Evolutionary conservation across 176 grass and related monocot genomes (phyloP), one percentile per base, ranked within the genome.

Genomic region (Thinopyrum elongatum): DNA sequence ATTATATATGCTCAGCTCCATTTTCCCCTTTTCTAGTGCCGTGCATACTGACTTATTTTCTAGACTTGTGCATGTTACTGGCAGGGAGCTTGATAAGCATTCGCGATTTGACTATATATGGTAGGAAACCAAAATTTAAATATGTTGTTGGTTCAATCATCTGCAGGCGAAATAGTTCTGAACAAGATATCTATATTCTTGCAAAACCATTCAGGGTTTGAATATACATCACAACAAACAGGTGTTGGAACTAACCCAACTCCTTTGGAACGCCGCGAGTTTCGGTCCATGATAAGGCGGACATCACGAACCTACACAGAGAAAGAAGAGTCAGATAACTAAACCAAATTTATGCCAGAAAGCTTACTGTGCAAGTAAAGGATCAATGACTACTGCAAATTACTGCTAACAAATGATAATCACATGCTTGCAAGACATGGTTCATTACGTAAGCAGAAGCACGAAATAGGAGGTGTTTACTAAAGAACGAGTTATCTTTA

Each of bases 271-370:
- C 97, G 97, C 19, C 97, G 86, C 27, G 97, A 96, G 73, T 94
- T 99, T 70, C 97, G 88, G 68, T 99, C 97, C 97, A 99, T 99
- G 39, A 99, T 99, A 59, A 99, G 90, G 70, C 97, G 92, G 72
- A 99, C 97, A 93, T 99, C 97, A 63, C 97, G 93, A 44, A 99
- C 97, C 97, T 99, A 57, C 27, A 89, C 2, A 84, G 42, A 80
- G 35, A 46, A 73, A 39, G n/a, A 65, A 60, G 29, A 69, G 3
- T 87, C n/a, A 87, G 60, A 74, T 84, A 29, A 44, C 2, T 49
- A 4, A 60, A 59, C 8, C 63, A 57, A 79, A 55, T 14, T 63
- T 75, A 74, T 9, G 35, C 10, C 15, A 2, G 27, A 14, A 63
- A 84, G 55, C 57, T n/a, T 23, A 33, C n/a, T 3, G 6, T 39